phyloP scores from a whole-genome alignment of 257 asterid genomes.

The Buddleja alternifolia region DNA sequence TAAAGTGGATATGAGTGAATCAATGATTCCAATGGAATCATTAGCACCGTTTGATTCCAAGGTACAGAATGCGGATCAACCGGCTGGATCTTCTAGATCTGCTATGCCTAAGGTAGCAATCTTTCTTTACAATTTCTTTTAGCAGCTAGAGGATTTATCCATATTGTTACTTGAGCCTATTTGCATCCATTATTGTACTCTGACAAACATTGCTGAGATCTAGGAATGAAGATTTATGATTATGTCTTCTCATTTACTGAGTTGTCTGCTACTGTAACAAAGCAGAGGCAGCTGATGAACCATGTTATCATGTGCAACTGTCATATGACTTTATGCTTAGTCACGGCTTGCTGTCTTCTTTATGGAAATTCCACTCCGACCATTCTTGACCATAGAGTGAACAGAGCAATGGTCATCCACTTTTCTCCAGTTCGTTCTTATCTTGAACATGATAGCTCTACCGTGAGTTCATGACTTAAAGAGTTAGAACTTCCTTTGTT shows the following conservation, averaged over 20 bases:
- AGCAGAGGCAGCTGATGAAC: background rate
- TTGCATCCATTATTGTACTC: background rate
- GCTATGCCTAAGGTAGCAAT: constrained; percentile 55
- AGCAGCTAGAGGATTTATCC: background rate
- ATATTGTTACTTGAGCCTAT: background rate
- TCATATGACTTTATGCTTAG: background rate
- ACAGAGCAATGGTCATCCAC: background rate
- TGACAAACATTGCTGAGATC: background rate
- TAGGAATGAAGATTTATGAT: background rate
- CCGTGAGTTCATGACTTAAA: background rate
- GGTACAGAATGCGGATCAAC: constrained; percentile 31
- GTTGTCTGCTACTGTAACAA: constrained; percentile 9
- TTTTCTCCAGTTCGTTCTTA: background rate
- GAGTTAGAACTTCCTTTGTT: constrained; percentile 4
- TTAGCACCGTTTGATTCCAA: constrained; percentile 34
- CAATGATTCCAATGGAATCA: constrained; percentile 46
- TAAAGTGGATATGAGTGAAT: constrained; percentile 39
- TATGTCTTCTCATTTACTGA: constrained; percentile 13
- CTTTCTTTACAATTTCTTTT: background rate
- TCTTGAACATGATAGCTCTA: constrained; percentile 9
- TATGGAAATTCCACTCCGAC: background rate
- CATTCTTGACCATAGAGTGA: background rate
- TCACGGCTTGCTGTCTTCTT: background rate
- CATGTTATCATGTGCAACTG: background rate
- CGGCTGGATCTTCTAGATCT: constrained; percentile 48